Percentiles rank a stretch among this genome's conserved stretches.
Conservation (phyloP, 2,329 filamentous ascomycete genomes). For the Botryotinia convoluta region DNA sequence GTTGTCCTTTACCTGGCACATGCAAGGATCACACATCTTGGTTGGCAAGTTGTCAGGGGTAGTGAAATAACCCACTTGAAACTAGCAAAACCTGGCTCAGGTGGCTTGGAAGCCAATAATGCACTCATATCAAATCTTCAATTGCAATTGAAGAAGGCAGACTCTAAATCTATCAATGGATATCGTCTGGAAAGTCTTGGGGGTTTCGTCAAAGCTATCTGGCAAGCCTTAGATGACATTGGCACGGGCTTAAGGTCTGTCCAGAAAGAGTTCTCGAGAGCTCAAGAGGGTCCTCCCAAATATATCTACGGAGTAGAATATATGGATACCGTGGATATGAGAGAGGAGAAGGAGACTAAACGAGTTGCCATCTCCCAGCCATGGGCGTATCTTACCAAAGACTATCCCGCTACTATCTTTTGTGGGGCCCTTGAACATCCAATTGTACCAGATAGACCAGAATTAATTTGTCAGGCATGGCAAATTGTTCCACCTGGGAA, state of each 20-base stretch:
- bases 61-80: not conserved
- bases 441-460: not conserved
- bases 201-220: not conserved
- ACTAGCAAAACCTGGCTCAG: not conserved
- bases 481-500: not conserved
- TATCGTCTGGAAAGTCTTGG: not conserved
- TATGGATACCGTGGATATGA: not conserved
- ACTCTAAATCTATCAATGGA: not conserved
- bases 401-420: not conserved
- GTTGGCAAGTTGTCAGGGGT: not conserved
- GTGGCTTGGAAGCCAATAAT: not conserved
- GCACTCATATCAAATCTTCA: not conserved
- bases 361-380: not conserved
- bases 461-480: not conserved
- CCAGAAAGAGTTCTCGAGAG: not conserved
- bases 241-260: not conserved
- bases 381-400: not conserved
- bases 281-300: not conserved
- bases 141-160: not conserved
- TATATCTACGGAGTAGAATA: conserved; percentile 2
- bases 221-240: not conserved
- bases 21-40: not conserved
- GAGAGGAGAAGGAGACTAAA: not conserved
- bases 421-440: not conserved
- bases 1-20: not conserved